Evolutionary conservation across 2,329 filamentous ascomycete genomes (phyloP).

Genomic region (Hymenotorrendiella dingleyae): DNA sequence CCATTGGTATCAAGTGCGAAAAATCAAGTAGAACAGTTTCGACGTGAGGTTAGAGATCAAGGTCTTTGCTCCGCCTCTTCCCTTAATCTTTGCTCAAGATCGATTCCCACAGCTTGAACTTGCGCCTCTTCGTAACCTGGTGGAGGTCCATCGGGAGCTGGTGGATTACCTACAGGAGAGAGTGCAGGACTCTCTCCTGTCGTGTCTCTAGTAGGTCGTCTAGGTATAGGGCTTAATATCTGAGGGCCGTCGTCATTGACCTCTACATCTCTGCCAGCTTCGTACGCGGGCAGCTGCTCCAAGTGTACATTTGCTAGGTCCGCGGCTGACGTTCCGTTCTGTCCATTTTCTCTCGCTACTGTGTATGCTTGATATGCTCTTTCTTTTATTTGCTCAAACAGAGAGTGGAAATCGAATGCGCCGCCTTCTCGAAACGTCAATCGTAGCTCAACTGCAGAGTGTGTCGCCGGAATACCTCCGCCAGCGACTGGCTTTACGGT

Average conservation of each 20-base stretch:
- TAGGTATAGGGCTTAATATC: conserved; percentile 20
- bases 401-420: conserved; percentile 82
- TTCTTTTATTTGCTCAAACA: conserved; percentile 80
- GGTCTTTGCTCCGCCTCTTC: conserved; percentile 65
- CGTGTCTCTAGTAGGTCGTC: conserved; percentile 24
- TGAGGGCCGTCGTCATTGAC: conserved; percentile 16
- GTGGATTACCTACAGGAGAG: not conserved
- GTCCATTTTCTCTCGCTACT: conserved; percentile 62
- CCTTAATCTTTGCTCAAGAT: conserved; percentile 63
- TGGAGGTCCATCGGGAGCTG: conserved; percentile 66
- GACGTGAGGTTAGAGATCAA: too few relatives aligned
- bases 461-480: conserved; percentile 71
- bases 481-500: conserved; percentile 73
- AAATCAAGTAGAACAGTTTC: too few relatives aligned
- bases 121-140: conserved; percentile 91
- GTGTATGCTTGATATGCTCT: conserved; percentile 76
- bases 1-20: conserved; percentile 1
- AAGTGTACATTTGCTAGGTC: conserved; percentile 64
- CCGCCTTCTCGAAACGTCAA: conserved; percentile 92
- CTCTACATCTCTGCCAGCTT: conserved; percentile 41
- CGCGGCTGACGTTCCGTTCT: conserved; percentile 41
- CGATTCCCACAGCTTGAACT: conserved; percentile 54
- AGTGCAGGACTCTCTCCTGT: not conserved
- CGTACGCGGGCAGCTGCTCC: conserved; percentile 85
- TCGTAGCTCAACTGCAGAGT: conserved; percentile 71